Evolutionary conservation across 352 stramenopile genomes (phyloP), one percentile per base, ranked within the genome.

Genomic region (Phytophthora ramorum): DNA sequence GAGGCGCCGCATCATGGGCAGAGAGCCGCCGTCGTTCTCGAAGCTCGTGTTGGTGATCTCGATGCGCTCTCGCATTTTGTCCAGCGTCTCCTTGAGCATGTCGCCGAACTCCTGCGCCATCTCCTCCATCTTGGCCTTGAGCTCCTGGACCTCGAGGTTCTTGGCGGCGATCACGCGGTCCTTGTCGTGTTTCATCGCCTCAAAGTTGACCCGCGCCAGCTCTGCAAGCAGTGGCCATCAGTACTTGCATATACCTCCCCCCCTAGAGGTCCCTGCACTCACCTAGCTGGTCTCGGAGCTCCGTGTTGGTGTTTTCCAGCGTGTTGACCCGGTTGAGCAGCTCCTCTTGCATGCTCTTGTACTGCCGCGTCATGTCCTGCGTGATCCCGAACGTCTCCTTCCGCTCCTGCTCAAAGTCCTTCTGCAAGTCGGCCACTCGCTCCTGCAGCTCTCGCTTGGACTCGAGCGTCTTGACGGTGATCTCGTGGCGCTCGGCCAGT

Each of bases 291-390:
- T 98, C 95, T 8, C 92, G 89, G 7, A 98, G 76, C 50, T 97
- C 90, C 30, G 93, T 86, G 73, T 98, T 98, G 44, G 89, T 90
- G 54, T 95, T 95, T 68, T 98, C 94, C 22, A 98, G 78, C 28
- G 75, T 77, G 59, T 92, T 93, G 62, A 95, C 83, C 14, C 91
- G 85, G 41, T 96, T 93, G 4, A 97, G 74, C 26, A 97, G 73
- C 60, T 97, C 88, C 46, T 97, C 91, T 63, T 98, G 93, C 95
- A 99, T 98, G 58, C 91, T 96, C 76, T 98, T 98, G 79, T 98
- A 98, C 81, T 98, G 95, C 8, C 96, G 82, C 48, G 95, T 98
- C 95, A 98, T 98, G 68, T 98, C 93, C 50, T 93, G 80, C 34
- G 90, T 98, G 55, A 99, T 98, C 17, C 96, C 95, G 41, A 96